phyloP scores from a whole-genome alignment of 345 rosid genomes.

The Carallia brachiata region DNA sequence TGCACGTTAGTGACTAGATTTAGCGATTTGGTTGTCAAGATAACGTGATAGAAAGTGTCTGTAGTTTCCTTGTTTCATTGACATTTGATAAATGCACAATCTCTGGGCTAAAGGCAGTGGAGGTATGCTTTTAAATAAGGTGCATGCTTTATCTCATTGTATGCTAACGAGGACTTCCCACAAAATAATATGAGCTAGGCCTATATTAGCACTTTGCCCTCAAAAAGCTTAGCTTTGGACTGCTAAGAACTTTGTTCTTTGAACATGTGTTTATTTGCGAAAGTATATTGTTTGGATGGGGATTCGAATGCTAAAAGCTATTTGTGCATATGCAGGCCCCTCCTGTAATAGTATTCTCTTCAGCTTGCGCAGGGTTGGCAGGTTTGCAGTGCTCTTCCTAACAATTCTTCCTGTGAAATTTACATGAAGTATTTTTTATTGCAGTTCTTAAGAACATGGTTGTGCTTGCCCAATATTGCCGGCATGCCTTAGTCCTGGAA shows the following conservation, averaged over 20 bases:
- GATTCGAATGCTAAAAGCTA: background rate
- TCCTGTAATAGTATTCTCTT: slow-evolving; percentile 87
- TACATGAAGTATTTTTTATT: background rate
- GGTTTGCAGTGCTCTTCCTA: slow-evolving; percentile 39
- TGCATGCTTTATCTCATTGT: background rate
- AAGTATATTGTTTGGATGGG: background rate
- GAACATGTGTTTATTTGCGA: background rate
- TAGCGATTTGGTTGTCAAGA: too few relatives aligned
- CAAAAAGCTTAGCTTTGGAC: too few relatives aligned
- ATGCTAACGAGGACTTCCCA: too few relatives aligned
- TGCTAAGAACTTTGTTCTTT: background rate
- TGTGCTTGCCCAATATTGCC: too few relatives aligned
- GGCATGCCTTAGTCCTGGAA: too few relatives aligned
- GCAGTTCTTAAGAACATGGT: background rate
- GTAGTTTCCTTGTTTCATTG: too few relatives aligned
- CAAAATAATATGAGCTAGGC: too few relatives aligned
- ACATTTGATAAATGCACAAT: too few relatives aligned
- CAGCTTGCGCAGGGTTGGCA: slow-evolving; percentile 86
- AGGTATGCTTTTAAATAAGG: background rate
- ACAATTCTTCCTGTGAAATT: background rate
- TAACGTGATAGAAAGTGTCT: too few relatives aligned
- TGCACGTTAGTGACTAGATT: too few relatives aligned
- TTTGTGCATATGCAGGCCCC: slow-evolving; percentile 66
- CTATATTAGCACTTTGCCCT: too few relatives aligned
- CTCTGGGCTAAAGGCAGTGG: too few relatives aligned